These are phyloP conservation scores for Triadica sebifera DNA, from an alignment of 345 rosid genomes.

Conservation along the genomic window DNA sequence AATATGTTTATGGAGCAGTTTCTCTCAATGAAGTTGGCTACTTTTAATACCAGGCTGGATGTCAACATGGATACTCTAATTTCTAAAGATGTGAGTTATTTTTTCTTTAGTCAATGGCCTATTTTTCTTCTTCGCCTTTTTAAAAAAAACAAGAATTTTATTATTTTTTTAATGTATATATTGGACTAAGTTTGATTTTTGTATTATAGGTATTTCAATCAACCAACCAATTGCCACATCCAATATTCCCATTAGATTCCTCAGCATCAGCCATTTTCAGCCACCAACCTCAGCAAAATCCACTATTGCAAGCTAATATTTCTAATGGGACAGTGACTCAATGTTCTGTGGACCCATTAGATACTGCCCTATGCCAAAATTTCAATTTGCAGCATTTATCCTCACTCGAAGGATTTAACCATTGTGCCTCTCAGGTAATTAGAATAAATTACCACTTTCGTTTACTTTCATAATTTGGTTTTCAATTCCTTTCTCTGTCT, in stretches of 20 bases:
- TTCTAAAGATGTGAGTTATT: conserved; percentile 72
- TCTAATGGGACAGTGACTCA: conserved; percentile 40
- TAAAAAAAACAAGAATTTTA: no score
- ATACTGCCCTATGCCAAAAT: conserved; percentile 35
- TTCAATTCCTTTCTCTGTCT: background rate
- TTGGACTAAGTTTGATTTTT: background rate
- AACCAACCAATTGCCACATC: conserved; percentile 43
- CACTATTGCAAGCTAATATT: conserved; percentile 27
- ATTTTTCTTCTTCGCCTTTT: background rate
- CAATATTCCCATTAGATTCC: conserved; percentile 51
- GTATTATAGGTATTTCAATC: conserved; percentile 47
- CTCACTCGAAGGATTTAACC: conserved; percentile 42
- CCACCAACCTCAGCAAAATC: conserved; percentile 39
- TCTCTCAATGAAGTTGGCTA: conserved; percentile 86
- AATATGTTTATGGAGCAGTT: conserved; percentile 44
- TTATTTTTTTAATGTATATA: no score
- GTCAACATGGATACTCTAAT: conserved; percentile 52
- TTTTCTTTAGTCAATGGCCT: conserved; percentile 4
- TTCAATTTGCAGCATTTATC: conserved; percentile 51
- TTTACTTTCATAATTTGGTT: background rate
- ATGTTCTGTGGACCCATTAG: conserved; percentile 46
- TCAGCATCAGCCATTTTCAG: conserved; percentile 47
- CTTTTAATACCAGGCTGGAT: conserved; percentile 75
- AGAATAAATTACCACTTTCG: background rate
- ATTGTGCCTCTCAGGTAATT: conserved; percentile 48